Evolutionary conservation across 495 filamentous ascomycete genomes (phyloP), one percentile per base, ranked within the genome.

Genomic region (Hyaloscypha finlandica): DNA sequence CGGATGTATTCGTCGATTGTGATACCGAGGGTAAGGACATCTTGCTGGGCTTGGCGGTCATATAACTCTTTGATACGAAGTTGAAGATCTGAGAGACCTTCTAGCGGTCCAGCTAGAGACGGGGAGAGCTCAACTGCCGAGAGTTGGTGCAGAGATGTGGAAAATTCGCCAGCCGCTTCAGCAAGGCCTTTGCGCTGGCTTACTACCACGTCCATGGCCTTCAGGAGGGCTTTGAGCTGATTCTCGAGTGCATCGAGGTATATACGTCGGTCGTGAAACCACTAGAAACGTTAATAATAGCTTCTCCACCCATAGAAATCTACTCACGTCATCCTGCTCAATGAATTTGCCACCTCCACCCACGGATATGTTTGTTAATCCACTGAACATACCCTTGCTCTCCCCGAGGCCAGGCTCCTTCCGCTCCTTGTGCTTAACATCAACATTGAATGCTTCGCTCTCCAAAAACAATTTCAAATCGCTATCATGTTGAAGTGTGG

Each of bases 1-100:
- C 95, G 92, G 73, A 99, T 94, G 78, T 99, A 99, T 78, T 99
- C 95, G 69, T 99, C 95, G 60, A 99, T 91, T 45, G 96, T 97
- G 72, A 97, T 98, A 22, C 96, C 96, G 22, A 99, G 84, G 0
- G 95, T 99, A 33, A 99, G 84, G 39, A 98, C 89, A 76, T 99
- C 95, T 77, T 99, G 95, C 79, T 96, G 93, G 6, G 95, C 95
- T 78, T 99, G 95, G 29, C 95, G 92, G 64, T 97, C 92, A 74
- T 98, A 97, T 6, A 99, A 85, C 69, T 98, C 95, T 59, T 91
- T 89, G 70, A 99, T 96, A 48, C 94, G 92, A 61, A 96, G 80
- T 77, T 98, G 95, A 1, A 98, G 84, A 69, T 97, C 93, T 6
- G 93, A 97, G 9, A 99, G 85, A 11, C 90, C 90, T 73, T 96